Evolutionary conservation across 2,329 filamentous ascomycete genomes (phyloP), one percentile per base, ranked within the genome.

Genomic region (Ascochyta lentis): DNA sequence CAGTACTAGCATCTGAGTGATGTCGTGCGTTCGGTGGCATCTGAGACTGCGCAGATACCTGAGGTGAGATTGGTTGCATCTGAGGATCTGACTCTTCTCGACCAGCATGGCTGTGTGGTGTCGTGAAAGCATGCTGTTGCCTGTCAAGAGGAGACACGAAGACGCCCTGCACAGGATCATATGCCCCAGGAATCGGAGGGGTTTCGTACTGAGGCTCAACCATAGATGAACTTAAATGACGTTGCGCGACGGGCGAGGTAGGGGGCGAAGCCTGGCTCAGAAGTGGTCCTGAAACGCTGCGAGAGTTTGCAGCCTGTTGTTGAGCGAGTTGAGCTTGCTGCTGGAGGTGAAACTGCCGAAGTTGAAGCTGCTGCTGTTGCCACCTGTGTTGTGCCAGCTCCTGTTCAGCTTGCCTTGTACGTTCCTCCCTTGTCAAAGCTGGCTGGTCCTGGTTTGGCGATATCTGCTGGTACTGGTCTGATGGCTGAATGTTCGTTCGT

Each of bases 111-210:
- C 51, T 34, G 8, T 57, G 54, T 13, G 64, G 54, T 50, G 59
- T 31, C 12, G 58, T 40, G n/a, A 52, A 58, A 23, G 61, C 50
- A 10, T 61, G 58, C 27, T 62, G 60, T 23, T 56, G 58, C 29
- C 56, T 53, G 12, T 64, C 60, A 13, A 53, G 47, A 23, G 70
- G 67, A 33, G 71, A 70, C 15, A 67, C 56, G 31, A 69, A 74
- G 4, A 69, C 67, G 22, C 71, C 69, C 39, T 63, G 66, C 6
- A 73, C 73, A 44, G 67, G 71, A 27, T 46, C 69, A 40, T 76
- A 76, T 10, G 73, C 72, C 19, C 68, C 70, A 29, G 73, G 73
- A 44, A 76, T 74, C 15, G 68, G 68, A 44, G 72, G 71, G 4
- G 71, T 72, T 16, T 76, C 71, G 41, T 76, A 75, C 29, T 59